These are phyloP conservation scores for Colletotrichum sp. DNA, from an alignment of 2,329 filamentous ascomycete species.

Conservation along the genomic window DNA sequence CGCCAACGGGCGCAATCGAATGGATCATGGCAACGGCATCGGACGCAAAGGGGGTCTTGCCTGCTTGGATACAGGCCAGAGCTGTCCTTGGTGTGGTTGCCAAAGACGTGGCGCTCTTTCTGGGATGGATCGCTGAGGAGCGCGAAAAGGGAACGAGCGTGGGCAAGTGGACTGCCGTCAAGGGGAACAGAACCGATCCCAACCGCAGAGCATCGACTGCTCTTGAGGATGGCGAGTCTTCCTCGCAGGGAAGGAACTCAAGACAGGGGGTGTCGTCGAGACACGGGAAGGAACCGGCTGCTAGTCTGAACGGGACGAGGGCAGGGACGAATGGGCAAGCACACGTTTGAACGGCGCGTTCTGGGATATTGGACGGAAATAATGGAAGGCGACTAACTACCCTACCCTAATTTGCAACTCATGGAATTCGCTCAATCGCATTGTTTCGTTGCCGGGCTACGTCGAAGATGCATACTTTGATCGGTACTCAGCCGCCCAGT, in stretches of 20 bases:
- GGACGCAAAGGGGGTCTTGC: conserved; percentile 71
- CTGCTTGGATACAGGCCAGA: conserved; percentile 68
- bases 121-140: conserved; percentile 63
- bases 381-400: not conserved
- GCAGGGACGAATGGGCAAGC: conserved; percentile 4
- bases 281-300: not conserved
- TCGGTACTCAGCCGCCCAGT: not conserved
- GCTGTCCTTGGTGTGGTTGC: conserved; percentile 67
- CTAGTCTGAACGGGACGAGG: not conserved
- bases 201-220: not conserved
- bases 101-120: conserved; percentile 74
- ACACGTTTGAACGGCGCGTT: not conserved
- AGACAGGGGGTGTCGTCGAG: conserved; percentile 10
- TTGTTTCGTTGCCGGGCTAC: not conserved
- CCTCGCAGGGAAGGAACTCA: conserved; percentile 7
- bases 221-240: conserved; percentile 10
- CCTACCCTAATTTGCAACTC: not conserved
- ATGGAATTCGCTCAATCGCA: not conserved
- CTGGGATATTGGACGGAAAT: not conserved
- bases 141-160: conserved; percentile 31
- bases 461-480: not conserved
- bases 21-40: conserved; percentile 83
- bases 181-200: conserved; percentile 1
- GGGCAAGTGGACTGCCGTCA: conserved; percentile 19
- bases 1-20: conserved; percentile 55